These are phyloP conservation scores for Yarrowia sp. DNA, from an alignment of 805 yeast genomes.

Conservation along the genomic window DNA sequence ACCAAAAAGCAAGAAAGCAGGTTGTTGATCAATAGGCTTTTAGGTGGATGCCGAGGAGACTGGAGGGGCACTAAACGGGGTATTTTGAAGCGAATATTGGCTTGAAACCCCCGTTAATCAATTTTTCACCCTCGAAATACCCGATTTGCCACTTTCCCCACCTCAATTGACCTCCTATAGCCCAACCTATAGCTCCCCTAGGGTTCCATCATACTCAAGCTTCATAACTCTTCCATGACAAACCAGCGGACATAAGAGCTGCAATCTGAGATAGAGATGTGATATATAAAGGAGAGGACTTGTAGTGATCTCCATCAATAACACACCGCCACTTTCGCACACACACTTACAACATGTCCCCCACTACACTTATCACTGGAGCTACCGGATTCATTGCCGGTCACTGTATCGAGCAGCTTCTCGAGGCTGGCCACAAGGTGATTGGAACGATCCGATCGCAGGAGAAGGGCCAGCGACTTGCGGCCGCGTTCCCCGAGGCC, in stretches of 20 bases:
- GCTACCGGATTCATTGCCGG: conserved; percentile 58
- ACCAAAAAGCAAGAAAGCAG: neutral
- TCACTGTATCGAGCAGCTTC: conserved; percentile 52
- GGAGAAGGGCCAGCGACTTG: conserved; percentile 52
- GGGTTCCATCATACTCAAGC: neutral
- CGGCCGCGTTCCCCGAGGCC: conserved; percentile 40
- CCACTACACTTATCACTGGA: conserved; percentile 53
- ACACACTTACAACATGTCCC: neutral
- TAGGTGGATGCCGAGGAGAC: neutral
- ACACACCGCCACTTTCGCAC: neutral
- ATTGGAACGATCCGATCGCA: conserved; percentile 58
- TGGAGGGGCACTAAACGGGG: neutral
- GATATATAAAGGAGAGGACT: neutral
- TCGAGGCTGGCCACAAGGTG: conserved; percentile 55
- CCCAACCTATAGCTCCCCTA: neutral
- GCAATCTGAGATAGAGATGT: neutral
- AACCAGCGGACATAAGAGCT: conserved; percentile 7
- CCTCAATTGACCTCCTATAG: neutral
- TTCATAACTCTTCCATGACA: conserved; percentile 13
- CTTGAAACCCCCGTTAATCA: too few species aligned
- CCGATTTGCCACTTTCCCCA: neutral
- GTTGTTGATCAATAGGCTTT: conserved; percentile 17
- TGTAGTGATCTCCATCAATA: neutral
- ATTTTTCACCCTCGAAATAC: too few species aligned
- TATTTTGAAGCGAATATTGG: too few species aligned